Base-by-base conservation (phyloP, 768 basidiomycete species). In the Mycena venus region DNA sequence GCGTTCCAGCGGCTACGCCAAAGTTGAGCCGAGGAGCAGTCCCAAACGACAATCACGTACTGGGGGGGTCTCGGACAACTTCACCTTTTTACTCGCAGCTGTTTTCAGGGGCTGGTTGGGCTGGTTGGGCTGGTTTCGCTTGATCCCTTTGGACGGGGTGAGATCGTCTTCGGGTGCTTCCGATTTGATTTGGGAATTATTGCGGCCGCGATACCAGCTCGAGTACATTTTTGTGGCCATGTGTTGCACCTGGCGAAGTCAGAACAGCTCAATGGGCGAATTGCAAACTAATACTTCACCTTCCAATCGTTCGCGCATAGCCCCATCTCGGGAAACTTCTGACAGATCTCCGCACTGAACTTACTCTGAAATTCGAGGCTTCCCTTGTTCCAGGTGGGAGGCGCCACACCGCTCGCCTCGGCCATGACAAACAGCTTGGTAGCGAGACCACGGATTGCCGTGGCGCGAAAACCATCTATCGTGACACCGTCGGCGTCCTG, bases 221-320 rank as follows among this genome's bases (percentile, higher is more conserved):
- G 71, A 42, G 47, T 72, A 72, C 55, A 65, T 42, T 4, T 42
- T 40, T 23, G 49, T 72, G 19, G 36, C 51, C 42, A 66, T 36
- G 23, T 66, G 66, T n/a, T 47, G 51, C 19, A 66, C 51, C 47
- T 49, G 47, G 3, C 36, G 14, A 38, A 38, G 36, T 38, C 36
- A 9, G 15, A 49, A 49, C n/a, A 49, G 15, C 8, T 49, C 47
- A 49, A 49, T 38, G 14, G 14, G 36, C 36, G 36, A 38, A 38
- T 38, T 38, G 14, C 14, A 38, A 38, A 38, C 3, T 49, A 49
- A 49, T 49, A 49, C 15, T 49, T 49, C 47, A 49, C 49, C 64
- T 73, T 73, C 65, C 65, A 73, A 34, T 73, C 44, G 9, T 68
- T 25, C 4, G 27, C 65, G 19, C 72, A 73, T 31, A 67, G 34